Percentiles rank a stretch among this genome's conserved stretches.
These are phyloP conservation scores for Mortierella sp. DNA, from an alignment of 371 early-diverging fungal genomes.

Conservation along the genomic window DNA sequence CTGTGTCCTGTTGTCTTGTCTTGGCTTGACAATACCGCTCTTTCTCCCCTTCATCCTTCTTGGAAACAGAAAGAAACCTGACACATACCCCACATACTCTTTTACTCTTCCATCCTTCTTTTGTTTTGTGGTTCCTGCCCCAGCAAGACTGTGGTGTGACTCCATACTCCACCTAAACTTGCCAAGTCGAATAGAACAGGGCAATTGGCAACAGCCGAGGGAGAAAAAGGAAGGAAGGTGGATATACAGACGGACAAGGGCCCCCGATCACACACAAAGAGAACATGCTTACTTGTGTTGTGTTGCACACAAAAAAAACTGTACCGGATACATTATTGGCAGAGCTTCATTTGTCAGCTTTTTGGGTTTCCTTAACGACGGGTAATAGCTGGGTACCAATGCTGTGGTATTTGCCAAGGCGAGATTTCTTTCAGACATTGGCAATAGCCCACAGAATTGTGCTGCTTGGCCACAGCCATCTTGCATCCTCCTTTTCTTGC, in stretches of 20 bases:
- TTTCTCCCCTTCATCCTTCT: not conserved
- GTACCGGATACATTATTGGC: not conserved
- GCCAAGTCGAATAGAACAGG: not conserved
- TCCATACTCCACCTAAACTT: not conserved
- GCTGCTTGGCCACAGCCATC: constrained; percentile 16
- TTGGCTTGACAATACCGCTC: not conserved
- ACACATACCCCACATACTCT: not conserved
- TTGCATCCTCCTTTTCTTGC: not conserved
- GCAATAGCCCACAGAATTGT: not conserved
- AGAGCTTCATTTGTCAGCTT: not conserved
- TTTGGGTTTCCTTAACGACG: not conserved
- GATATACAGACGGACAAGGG: not conserved
- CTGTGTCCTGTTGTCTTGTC: not conserved
- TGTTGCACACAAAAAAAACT: not conserved
- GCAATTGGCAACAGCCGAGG: constrained; percentile 2
- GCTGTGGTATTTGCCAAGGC: constrained; percentile 3
- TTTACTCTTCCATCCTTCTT: not conserved
- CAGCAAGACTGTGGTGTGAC: not conserved
- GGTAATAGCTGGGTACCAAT: not conserved
- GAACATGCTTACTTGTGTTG: not conserved
- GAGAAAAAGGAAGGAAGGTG: no score
- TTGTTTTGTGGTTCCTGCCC: no score
- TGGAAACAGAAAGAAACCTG: not conserved
- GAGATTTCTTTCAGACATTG: not conserved
- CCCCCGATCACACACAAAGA: not conserved